Base-by-base conservation (phyloP, 2,329 filamentous ascomycete genomes). In the Teratosphaeria nubilosa region DNA sequence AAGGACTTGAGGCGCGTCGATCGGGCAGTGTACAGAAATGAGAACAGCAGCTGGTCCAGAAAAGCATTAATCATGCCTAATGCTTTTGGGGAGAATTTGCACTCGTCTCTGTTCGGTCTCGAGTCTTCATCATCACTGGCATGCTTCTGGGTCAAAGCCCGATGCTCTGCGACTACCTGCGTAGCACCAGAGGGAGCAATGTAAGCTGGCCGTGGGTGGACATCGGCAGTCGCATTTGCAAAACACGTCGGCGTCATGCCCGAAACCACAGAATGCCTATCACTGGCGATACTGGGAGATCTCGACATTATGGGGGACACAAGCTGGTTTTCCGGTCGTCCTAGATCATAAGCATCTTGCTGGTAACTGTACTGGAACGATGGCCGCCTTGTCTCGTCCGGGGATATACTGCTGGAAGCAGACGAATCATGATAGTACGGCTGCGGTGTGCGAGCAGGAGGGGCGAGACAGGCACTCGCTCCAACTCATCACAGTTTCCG, bases 11-110 rank as follows among this genome's bases (percentile, higher is more conserved):
- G 79, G 2, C 85, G 84, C 0, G 91, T 95, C 2, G 91, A 91
- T 66, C 86, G 86, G 20, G 92, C 86, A 13, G 84, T 78, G 27
- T 85, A 84, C n/a, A 99, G 82, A 62, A 97, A 88, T 68, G 90
- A 92, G 77, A 91, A 96, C 5, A 99, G 81, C 4, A 97, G 79
- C 70, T 96, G 90, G 72, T 99, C 94, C 62, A 99, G 82, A 70
- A 99, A 99, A 67, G 82, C 85, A 75, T 99, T 99, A 69, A 96
- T 82, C 10, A 95, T 81, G 50, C 81, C 80, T 41, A 97, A 77
- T 0, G 94, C 89, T 30, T 82, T 80, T 1, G 81, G 78, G 0
- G 90, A 86, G 58, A 96, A 88, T 54, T 87, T 72, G 20, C 88
- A 88, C 20, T 86, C 84, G 64, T 88, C 86, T 53, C 65, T 58